phyloP scores from a whole-genome alignment of 805 yeast genomes.

The Wickerhamomyces bovis region DNA sequence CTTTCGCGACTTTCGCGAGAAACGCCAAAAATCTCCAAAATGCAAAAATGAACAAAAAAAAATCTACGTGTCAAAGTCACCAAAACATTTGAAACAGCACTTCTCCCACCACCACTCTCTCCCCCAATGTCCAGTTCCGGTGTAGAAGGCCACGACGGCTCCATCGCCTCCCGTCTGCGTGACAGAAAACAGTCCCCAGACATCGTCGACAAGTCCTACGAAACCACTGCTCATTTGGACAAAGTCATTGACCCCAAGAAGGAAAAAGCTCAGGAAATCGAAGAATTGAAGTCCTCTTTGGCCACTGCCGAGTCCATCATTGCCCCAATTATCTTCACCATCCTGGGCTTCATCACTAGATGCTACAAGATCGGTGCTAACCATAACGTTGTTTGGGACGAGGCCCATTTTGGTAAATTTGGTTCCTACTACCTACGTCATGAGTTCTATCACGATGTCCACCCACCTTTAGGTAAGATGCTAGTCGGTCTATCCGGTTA shows the following conservation, averaged over 20 bases:
- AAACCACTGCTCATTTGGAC: constrained; percentile 1
- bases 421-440: constrained; percentile 87
- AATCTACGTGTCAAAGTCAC: neutral
- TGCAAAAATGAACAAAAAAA: neutral
- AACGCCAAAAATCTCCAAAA: neutral
- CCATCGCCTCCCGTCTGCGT: constrained; percentile 17
- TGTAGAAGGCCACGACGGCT: constrained; percentile 7
- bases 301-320: constrained; percentile 27
- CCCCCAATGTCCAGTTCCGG: constrained; percentile 13
- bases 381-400: constrained; percentile 89
- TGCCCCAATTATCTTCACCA: constrained; percentile 63
- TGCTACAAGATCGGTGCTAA: constrained; percentile 70
- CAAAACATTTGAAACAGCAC: neutral
- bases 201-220: neutral
- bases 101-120: neutral
- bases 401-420: constrained; percentile 95
- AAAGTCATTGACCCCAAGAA: constrained; percentile 15
- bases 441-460: constrained; percentile 93
- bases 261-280: constrained; percentile 8
- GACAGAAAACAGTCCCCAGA: constrained; percentile 9
- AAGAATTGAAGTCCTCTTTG: constrained; percentile 17
- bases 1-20: no score
- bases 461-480: constrained; percentile 96
- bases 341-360: constrained; percentile 64
- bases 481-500: constrained; percentile 84